Base-by-base conservation (phyloP, 1,284 basidiomycete species). In the Melampsora abietis-canadensis region DNA sequence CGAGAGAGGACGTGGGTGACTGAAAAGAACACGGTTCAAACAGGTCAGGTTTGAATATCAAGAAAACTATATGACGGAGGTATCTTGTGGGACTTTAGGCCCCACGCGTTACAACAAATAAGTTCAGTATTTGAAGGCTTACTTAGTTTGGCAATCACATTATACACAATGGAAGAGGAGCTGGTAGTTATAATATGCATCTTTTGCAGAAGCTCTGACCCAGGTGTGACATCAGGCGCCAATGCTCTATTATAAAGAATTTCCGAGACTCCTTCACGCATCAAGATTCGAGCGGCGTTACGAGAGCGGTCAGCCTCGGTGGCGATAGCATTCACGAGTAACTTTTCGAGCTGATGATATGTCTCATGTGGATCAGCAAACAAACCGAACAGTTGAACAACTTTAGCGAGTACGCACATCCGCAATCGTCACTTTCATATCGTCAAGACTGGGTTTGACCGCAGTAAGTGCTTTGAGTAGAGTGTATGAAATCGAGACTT, bases 161-260 rank as follows among this genome's bases (percentile, higher is more conserved):
- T 57, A 61, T 66, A 73, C 10, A 73, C 51, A 27, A 60, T 57
- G 2, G 70, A 57, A 27, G 70, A 73, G 19, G 70, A 57, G 27
- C 70, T 63, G 31, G 51, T 34, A 46, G 70, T 73, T 30, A 73
- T 59, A 15, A 73, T 59, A 48, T 73, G 70, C 62, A 73, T 73
- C 40, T 73, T 73, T 12, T 66, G 62, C 31, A 66, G 40, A 24
- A 62, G 19, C 17, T 30, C 27, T 12, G 27, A n/a, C 17, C 60
- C 60, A 30, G 60, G 60, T 44, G 70, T 19, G 19, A 48, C 34
- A 12, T 73, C 70, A 17, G 70, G 70, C 24, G 61, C 70, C 21
- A 73, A 66, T 24, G 31, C 34, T 24, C 31, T 44, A 47, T 66
- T 73, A 37, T 65, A 57, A 27, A 73, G 70, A 65, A 63, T 65